Conservation (phyloP, 1,284 basidiomycete genomes). For the Schizophyllum amplum region DNA sequence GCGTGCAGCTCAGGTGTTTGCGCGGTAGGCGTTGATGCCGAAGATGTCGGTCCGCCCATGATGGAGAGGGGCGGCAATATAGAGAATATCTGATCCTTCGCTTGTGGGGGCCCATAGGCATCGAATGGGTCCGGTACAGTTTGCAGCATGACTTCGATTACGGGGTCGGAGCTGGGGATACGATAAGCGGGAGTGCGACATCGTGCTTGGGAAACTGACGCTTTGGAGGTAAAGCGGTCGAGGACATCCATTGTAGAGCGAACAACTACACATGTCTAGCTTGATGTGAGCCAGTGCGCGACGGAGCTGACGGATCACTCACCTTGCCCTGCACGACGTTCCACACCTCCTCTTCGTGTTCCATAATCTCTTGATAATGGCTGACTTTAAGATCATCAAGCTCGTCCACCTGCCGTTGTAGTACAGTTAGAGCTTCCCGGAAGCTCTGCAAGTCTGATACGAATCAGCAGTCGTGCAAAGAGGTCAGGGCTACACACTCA, state of each 20-base stretch:
- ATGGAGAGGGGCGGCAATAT: constrained; percentile 81
- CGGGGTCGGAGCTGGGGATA: constrained; percentile 67
- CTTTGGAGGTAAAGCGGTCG: constrained; percentile 83
- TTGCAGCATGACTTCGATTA: constrained; percentile 86
- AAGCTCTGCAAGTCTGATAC: constrained; percentile 74
- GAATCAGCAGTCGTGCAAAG: constrained; percentile 3
- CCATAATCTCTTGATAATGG: constrained; percentile 84
- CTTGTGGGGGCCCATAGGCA: constrained; percentile 80
- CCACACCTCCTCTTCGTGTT: constrained; percentile 93
- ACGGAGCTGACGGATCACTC: constrained; percentile 17
- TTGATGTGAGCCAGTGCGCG: not conserved
- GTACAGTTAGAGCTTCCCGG: constrained; percentile 71
- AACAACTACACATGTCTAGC: constrained; percentile 64
- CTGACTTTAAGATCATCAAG: constrained; percentile 73
- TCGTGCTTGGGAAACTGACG: constrained; percentile 39
- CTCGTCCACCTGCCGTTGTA: constrained; percentile 87
- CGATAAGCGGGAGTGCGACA: constrained; percentile 3
- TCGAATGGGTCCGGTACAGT: constrained; percentile 91
- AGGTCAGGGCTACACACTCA: constrained; percentile 27
- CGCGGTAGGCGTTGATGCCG: constrained; percentile 35
- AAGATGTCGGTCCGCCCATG: constrained; percentile 49
- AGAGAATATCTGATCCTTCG: constrained; percentile 81
- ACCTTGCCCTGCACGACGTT: constrained; percentile 81
- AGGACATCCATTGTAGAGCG: constrained; percentile 78
- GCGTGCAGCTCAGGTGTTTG: constrained; percentile 34